Base-by-base conservation (phyloP, 805 yeast genomes). In the Ogataea ramenticola region DNA sequence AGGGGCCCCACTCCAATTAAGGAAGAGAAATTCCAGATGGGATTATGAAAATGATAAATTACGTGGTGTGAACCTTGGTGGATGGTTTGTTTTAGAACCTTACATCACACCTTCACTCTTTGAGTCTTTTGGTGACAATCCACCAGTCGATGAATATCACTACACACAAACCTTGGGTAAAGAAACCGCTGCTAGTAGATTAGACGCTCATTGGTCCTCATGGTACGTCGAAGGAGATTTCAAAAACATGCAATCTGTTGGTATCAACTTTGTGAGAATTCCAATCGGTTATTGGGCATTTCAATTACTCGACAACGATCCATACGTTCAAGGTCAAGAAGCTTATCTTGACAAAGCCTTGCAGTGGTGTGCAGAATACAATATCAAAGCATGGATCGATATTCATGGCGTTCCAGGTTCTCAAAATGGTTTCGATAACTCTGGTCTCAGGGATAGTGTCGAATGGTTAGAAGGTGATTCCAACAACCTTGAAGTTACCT, bases 221-320 rank as follows among this genome's bases (percentile, higher is more conserved):
- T 81, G 77, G 71, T 75, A 77, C 47, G 75, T 71, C 8, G 86
- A 80, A 52, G 56, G 66, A 3, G 88, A 82, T 58, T 77, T 82
- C 49, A 53, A 59, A 24, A 64, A 67, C 34, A 80, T 81, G 27
- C 67, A 67, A 42, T 53, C 54, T 3, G 66, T 65, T 51, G 88
- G 87, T 0, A 72, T 82, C 49, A 81, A 83, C 54, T 67, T 81
- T 56, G 87, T 84, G n/a, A 65, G 93, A 40, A 72, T 86, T 32
- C 93, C 93, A 0, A 74, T 84, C 41, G 91, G 91, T 2, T 85
- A 85, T 59, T 86, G 95, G 93, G 86, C 90, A 1, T 81, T 80
- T 64, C 70, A 70, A 45, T 62, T 62, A 39, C 59, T 63, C 43
- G 61, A 64, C 12, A 60, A 57, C 29, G 88, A 82, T 59, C 86